Percentiles rank a stretch among this genome's conserved stretches.
These are phyloP conservation scores for Lithospermum erythrorhizon DNA, from an alignment of 257 asterid genomes.

Conservation along the genomic window DNA sequence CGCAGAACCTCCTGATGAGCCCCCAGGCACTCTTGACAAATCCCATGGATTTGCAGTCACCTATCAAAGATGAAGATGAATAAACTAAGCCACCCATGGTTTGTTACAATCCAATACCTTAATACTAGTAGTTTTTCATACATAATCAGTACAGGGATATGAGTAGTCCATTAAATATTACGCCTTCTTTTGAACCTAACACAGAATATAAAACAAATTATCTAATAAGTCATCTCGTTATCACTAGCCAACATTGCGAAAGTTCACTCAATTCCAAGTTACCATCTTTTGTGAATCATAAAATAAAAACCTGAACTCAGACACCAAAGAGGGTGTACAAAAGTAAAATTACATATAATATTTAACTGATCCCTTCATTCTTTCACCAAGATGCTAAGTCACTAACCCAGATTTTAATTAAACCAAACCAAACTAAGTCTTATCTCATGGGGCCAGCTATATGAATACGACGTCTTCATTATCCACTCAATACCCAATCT, in stretches of 20 bases:
- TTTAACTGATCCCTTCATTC: background rate
- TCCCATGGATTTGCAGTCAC: slow-evolving; percentile 99
- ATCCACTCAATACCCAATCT: background rate
- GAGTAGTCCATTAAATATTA: background rate
- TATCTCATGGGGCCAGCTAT: too few species aligned
- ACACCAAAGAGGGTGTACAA: too few species aligned
- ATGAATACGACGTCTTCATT: background rate
- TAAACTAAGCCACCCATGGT: slow-evolving; percentile 68
- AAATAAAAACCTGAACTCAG: background rate
- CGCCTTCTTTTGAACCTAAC: too few species aligned
- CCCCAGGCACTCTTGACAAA: slow-evolving; percentile 93
- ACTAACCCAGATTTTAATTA: background rate
- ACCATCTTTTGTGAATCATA: background rate
- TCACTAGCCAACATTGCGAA: background rate
- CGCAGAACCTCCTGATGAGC: slow-evolving; percentile 97
- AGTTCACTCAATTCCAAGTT: background rate
- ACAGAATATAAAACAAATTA: background rate
- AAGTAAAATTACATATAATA: too few species aligned
- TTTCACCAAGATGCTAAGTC: background rate
- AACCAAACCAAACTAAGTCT: too few species aligned
- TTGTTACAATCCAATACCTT: too few species aligned
- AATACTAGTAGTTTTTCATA: background rate
- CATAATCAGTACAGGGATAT: background rate
- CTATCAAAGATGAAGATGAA: slow-evolving; percentile 64
- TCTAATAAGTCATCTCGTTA: background rate